phyloP scores from a whole-genome alignment of 2,329 filamentous ascomycete genomes.

The Didymella pinodella region DNA sequence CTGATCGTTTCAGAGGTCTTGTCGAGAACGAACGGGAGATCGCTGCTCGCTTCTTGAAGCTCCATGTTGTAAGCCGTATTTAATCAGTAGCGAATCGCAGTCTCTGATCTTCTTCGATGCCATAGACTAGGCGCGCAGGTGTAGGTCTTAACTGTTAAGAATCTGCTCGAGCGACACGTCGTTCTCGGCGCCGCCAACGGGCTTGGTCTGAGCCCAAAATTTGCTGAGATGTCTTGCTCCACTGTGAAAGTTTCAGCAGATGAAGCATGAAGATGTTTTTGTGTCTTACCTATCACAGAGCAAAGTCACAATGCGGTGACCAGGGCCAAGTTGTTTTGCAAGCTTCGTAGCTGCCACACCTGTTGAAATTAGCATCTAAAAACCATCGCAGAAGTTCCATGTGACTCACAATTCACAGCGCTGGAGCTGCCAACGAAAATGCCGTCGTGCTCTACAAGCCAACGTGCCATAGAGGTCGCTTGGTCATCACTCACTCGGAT shows the following conservation, averaged over 20 bases:
- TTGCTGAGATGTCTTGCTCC: constrained; percentile 84
- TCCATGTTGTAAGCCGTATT: background rate
- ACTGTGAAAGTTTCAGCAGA: constrained; percentile 34
- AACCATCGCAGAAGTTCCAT: constrained; percentile 5
- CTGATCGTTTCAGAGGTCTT: constrained; percentile 15
- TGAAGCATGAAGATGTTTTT: background rate
- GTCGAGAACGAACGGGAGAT: background rate
- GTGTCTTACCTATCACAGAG: constrained; percentile 68
- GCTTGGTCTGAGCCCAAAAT: constrained; percentile 79
- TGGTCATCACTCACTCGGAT: constrained; percentile 88
- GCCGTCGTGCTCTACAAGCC: constrained; percentile 94
- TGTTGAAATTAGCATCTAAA: constrained; percentile 30
- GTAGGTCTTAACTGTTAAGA: constrained; percentile 46
- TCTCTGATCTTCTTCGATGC: background rate
- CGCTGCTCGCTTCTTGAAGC: background rate
- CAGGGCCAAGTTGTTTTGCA: constrained; percentile 70
- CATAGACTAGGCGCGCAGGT: background rate
- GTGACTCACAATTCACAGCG: constrained; percentile 82
- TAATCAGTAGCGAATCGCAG: background rate
- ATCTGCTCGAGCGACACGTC: constrained; percentile 66
- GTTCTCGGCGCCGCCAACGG: constrained; percentile 62
- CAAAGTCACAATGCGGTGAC: constrained; percentile 76
- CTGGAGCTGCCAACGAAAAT: constrained; percentile 94
- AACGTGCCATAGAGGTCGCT: constrained; percentile 91
- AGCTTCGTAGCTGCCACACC: constrained; percentile 74